A percentile compares a stretch with the other conserved stretches of the same genome.
phyloP scores from a whole-genome alignment of 306 rosid genomes.

The Leucaena leucocephala region DNA sequence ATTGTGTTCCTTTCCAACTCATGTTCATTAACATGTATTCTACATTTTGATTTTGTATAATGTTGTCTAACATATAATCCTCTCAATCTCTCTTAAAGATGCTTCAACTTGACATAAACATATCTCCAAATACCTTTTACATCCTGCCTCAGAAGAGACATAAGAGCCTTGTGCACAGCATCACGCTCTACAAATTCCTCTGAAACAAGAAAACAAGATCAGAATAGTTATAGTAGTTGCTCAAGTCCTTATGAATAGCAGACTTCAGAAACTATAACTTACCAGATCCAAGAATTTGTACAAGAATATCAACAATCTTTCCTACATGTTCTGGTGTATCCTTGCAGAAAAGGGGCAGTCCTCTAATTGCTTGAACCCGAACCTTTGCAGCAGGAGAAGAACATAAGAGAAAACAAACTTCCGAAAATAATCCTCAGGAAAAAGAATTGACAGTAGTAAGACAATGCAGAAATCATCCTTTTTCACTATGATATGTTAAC shows the following conservation, averaged over 20 bases:
- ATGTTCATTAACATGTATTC: background rate
- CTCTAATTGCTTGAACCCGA: slow-evolving; percentile 73
- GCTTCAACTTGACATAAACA: slow-evolving; percentile 10
- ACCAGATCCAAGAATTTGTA: slow-evolving; percentile 70
- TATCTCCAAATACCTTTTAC: slow-evolving; percentile 75
- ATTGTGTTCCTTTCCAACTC: background rate
- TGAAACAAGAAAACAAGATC: slow-evolving; percentile 31
- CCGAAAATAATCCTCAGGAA: background rate
- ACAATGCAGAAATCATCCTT: background rate
- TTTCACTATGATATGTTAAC: background rate
- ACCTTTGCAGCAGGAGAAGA: slow-evolving; percentile 23
- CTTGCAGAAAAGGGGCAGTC: slow-evolving; percentile 81
- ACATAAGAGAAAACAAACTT: background rate
- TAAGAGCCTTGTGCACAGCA: slow-evolving; percentile 96
- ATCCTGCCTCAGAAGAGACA: slow-evolving; percentile 97
- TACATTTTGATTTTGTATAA: background rate
- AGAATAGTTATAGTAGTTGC: slow-evolving; percentile 23
- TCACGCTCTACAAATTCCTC: slow-evolving; percentile 98
- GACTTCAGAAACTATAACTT: slow-evolving; percentile 18
- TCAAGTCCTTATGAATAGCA: background rate
- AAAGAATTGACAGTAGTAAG: background rate
- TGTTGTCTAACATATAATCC: slow-evolving; percentile 12
- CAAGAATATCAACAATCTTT: slow-evolving; percentile 76
- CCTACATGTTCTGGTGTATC: slow-evolving; percentile 70
- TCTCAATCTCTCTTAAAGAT: background rate